These are phyloP conservation scores for Fusarium begoniae DNA, from an alignment of 2,329 filamentous ascomycete genomes.

Conservation along the genomic window DNA sequence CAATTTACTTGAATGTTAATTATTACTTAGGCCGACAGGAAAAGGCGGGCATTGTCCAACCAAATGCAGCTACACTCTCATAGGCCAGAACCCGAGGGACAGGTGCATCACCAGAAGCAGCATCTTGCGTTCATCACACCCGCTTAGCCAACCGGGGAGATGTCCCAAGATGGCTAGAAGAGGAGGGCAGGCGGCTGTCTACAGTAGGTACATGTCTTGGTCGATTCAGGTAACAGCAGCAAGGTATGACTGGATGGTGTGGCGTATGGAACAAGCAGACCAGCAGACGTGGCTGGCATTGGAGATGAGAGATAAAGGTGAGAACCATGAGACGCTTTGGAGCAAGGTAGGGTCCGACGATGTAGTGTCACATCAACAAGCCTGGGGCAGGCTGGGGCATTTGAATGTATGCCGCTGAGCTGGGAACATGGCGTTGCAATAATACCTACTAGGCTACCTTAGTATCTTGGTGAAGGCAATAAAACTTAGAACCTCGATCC, in stretches of 20 bases:
- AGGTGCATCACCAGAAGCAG: slow-evolving; percentile 32
- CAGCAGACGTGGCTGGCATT: slow-evolving; percentile 31
- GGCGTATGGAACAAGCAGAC: slow-evolving; percentile 25
- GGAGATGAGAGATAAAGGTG: slow-evolving; percentile 24
- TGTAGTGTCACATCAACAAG: slow-evolving; percentile 25
- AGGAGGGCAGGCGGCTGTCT: slow-evolving; percentile 18
- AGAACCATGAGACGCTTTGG: neutral
- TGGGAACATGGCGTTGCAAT: slow-evolving; percentile 2
- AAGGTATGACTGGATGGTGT: slow-evolving; percentile 17
- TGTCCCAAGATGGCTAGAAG: slow-evolving; percentile 31
- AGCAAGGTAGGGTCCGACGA: slow-evolving; percentile 11
- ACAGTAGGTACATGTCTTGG: slow-evolving; percentile 5
- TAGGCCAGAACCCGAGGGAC: slow-evolving; percentile 16
- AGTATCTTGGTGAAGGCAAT: neutral
- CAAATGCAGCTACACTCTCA: slow-evolving; percentile 10
- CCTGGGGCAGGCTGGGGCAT: slow-evolving; percentile 11
- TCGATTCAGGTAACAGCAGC: slow-evolving; percentile 13
- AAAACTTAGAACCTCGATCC: neutral
- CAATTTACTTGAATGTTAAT: neutral
- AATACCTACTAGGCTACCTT: neutral
- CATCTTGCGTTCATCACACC: slow-evolving; percentile 35
- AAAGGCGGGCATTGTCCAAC: slow-evolving; percentile 13
- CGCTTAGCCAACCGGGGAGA: slow-evolving; percentile 31
- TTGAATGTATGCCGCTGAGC: slow-evolving; percentile 23
- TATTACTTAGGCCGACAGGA: neutral